Evolutionary conservation across 176 grass and related monocot genomes (phyloP), one percentile per base, ranked within the genome.

Genomic region (Calamus simplicifolius): DNA sequence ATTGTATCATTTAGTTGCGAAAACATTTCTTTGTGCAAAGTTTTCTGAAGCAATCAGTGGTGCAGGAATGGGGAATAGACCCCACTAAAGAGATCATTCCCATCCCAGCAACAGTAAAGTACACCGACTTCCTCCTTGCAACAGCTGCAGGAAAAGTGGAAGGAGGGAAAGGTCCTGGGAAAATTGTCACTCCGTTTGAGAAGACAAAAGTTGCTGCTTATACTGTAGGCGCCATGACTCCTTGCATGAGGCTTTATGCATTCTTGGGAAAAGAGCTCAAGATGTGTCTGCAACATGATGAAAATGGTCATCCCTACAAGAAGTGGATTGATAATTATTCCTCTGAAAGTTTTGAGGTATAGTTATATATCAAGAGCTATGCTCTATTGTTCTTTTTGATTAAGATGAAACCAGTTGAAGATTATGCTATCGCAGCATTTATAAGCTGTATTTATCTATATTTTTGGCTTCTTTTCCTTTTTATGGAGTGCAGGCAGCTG

Each of bases 161-260:
- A 69, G 83, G 77, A 52, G 76, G 78, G 29, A 92, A 97, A 88
- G 84, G 69, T 63, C 82, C 87, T 72, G 61, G 79, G 48, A 88
- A 80, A 82, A 97, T 97, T 73, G 93, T 77, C 48, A 97, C 93
- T 23, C 87, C 93, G 67, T 97, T 97, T 56, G 93, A 97, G 79
- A 97, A 88, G 76, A 97, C 87, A 56, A 97, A 89, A 81, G 85
- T 97, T 78, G 84, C 93, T 68, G 87, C 93, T 23, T 97, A 97
- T 56, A 85, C 84, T 59, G 84, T 97, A 65, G 87, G 93, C 49
- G 93, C 93, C 10, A 88, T 92, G 73, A 71, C 93, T 27, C 87
- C 93, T 69, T 91, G 81, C 84, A 88, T 85, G 87, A 90, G 87
- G 63, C 87, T 97, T 61, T 85, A 87, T 88, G 93, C 93, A 19